Evolutionary conservation across 345 rosid species (phyloP).

Genomic region (Eutrema japonicum): DNA sequence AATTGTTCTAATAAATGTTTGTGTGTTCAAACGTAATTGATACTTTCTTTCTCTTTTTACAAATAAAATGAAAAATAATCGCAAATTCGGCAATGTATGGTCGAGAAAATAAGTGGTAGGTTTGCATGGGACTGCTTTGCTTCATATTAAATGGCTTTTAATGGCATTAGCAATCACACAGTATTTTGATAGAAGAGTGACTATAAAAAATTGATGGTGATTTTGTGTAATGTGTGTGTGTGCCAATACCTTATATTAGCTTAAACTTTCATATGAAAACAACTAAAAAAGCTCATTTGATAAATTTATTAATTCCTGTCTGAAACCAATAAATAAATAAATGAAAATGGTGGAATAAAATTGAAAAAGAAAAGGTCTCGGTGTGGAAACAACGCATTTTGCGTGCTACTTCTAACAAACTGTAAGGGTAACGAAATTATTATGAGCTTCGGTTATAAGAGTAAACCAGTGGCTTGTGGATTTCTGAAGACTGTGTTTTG

Average conservation of each 20-base stretch:
- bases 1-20: background rate
- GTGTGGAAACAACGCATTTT: conserved; percentile 24
- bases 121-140: background rate
- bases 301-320: background rate
- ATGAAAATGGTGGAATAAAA: background rate
- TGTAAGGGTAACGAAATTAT: background rate
- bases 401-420: conserved; percentile 28
- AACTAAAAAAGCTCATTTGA: background rate
- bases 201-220: background rate
- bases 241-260: background rate
- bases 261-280: background rate
- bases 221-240: conserved; percentile 19
- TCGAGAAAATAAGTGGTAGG: conserved; percentile 32
- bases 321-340: background rate
- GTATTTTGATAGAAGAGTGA: background rate
- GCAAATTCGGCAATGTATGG: background rate
- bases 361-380: background rate
- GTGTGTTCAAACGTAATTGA: background rate
- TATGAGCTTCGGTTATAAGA: conserved; percentile 6
- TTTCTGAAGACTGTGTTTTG: background rate
- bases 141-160: conserved; percentile 29
- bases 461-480: background rate
- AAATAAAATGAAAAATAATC: background rate
- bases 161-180: conserved; percentile 1
- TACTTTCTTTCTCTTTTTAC: no score